A percentile compares a stretch with the other conserved stretches of the same genome.
Evolutionary conservation across 2,329 filamentous ascomycete genomes (phyloP).

Genomic region (Neofusicoccum sp.): DNA sequence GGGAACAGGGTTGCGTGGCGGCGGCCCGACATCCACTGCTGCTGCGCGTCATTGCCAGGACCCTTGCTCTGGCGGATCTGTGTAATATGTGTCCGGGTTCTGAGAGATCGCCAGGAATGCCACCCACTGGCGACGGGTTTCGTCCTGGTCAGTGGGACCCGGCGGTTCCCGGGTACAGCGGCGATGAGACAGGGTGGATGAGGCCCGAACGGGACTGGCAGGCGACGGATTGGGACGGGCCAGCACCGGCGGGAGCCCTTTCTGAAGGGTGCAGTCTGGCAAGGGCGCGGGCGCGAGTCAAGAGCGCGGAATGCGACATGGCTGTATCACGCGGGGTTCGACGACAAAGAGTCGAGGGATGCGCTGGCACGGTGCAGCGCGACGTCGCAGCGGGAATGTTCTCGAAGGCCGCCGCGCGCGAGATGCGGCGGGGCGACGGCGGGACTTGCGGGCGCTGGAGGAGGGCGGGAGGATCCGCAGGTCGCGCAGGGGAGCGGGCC

Average conservation of each 20-base stretch:
- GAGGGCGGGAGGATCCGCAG: conserved; percentile 10
- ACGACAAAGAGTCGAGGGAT: background rate
- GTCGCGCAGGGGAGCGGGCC: conserved; percentile 4
- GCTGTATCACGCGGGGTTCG: background rate
- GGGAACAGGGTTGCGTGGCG: conserved; percentile 2
- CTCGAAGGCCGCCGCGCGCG: conserved; percentile 14
- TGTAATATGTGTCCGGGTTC: conserved; percentile 2
- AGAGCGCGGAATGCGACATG: conserved; percentile 1
- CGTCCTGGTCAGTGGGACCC: conserved; percentile 17
- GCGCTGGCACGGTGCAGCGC: background rate
- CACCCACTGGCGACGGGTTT: background rate
- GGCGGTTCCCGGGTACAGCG: conserved; percentile 3
- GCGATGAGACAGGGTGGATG: background rate
- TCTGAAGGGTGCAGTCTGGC: conserved; percentile 3
- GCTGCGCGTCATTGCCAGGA: conserved; percentile 16
- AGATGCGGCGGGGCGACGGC: conserved; percentile 12
- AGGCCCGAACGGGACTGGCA: background rate
- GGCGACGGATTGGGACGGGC: background rate
- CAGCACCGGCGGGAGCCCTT: background rate
- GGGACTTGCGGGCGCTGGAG: background rate
- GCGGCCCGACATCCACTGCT: conserved; percentile 14
- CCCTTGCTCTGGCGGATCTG: conserved; percentile 13
- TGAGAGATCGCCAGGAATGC: conserved; percentile 15
- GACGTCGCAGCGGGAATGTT: background rate
- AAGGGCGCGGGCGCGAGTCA: background rate